Evolutionary conservation across 1,284 basidiomycete genomes (phyloP), one percentile per base, ranked within the genome.

Genomic region (Moesziomyces parantarcticus): DNA sequence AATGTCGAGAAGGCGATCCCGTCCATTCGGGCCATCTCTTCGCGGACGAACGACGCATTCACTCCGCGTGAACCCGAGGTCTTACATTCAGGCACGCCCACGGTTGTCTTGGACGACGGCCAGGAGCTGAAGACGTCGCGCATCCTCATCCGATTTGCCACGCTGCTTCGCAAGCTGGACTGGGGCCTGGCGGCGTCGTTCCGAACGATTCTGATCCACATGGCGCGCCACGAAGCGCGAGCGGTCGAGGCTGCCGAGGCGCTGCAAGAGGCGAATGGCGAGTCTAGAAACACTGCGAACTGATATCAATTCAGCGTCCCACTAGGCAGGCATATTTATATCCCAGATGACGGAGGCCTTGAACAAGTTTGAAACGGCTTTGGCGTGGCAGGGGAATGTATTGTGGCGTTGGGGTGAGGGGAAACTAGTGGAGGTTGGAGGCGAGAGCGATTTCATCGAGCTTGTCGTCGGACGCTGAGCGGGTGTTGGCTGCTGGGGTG

Each of bases 381-480:
- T n/a, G n/a, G n/a, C n/a, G n/a, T n/a, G n/a, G n/a, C n/a, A n/a
- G n/a, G n/a, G n/a, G n/a, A n/a, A n/a, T n/a, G n/a, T n/a, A n/a
- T n/a, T n/a, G n/a, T n/a, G n/a, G n/a, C n/a, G n/a, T n/a, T n/a
- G n/a, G n/a, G n/a, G n/a, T n/a, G n/a, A n/a, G n/a, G n/a, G n/a
- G n/a, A n/a, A 18, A 47, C 14, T 14, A 45, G 42, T 23, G 14
- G 14, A 62, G 56, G 36, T 61, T 61, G n/a, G 64, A 51, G 3
- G 63, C 63, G 13, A 72, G 55, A 22, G 58, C 50, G 14, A 68
- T 23, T 40, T 68, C 65, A 39, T 68, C 65, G 3, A 58, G 22
- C 11, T 29, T 21, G n/a, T 16, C 29, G 9, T 39, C n/a, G 18
- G n/a, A 21, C 26, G 44, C 8, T 42, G 42, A 32, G 36, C 36